These are phyloP conservation scores for Ophiocordyceps camponoti-leonardi DNA, from an alignment of 2,329 filamentous ascomycete species.

Conservation along the genomic window DNA sequence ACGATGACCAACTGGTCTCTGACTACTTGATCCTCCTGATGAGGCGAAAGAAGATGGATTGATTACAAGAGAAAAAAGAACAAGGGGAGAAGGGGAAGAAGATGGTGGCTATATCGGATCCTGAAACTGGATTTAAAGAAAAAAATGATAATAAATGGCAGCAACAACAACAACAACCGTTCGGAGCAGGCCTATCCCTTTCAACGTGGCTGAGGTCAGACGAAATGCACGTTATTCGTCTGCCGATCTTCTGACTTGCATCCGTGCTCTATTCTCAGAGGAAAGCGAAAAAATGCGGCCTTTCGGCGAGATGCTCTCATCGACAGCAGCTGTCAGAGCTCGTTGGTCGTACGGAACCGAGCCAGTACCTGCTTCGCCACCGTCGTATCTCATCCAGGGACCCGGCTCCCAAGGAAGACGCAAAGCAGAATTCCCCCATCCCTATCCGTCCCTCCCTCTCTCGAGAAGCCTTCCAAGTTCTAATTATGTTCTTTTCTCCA, in stretches of 20 bases:
- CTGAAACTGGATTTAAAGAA: not conserved
- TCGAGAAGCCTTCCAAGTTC: not conserved
- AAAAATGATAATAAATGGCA: too few species aligned
- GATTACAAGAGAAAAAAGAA: not conserved
- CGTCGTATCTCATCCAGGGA: constrained; percentile 4
- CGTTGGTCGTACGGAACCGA: not conserved
- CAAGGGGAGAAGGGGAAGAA: not conserved
- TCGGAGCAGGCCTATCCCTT: not conserved
- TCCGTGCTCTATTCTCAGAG: constrained; percentile 1
- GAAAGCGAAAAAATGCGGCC: not conserved
- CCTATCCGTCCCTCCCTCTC: not conserved
- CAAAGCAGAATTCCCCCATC: not conserved
- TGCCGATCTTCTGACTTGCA: constrained; percentile 8
- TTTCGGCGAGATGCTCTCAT: not conserved
- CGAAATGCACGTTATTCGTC: constrained; percentile 1
- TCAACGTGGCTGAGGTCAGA: constrained; percentile 1
- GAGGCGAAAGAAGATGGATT: not conserved
- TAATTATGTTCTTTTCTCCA: not conserved
- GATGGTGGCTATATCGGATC: not conserved
- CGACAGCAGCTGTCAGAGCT: not conserved
- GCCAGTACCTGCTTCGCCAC: constrained; percentile 4
- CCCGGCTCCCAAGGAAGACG: not conserved
- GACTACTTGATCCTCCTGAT: not conserved
- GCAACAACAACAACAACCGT: not conserved
- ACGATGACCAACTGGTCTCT: not conserved